Evolutionary conservation across 257 asterid genomes (phyloP), one percentile per base, ranked within the genome.

Genomic region (Jacaranda mimosifolia): DNA sequence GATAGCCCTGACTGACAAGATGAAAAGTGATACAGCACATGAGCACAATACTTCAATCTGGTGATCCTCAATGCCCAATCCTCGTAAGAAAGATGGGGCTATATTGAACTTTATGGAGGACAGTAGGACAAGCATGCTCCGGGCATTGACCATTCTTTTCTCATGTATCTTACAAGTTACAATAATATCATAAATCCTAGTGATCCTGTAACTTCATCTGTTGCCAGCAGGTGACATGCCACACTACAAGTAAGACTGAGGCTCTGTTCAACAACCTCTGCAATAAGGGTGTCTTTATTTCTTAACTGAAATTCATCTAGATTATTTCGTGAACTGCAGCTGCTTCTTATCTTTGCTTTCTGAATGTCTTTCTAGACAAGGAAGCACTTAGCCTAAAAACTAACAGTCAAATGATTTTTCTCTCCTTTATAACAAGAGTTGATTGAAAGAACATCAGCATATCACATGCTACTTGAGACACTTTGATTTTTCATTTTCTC

Each of bases 401-500:
- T 26, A 26, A 26, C 32, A 26, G 32, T 26, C 5, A 45, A 45
- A 62, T 62, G 19, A 63, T 63, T 62, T 62, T 14, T 62, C 4
- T 40, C 10, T 39, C 69, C 7, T 63, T 36, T 6, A 13, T 11
- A 60, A 26, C 18, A 26, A 26, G 10, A 36, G 18, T 38, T 66
- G n/a, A 32, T 35, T 17, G 67, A 49, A 68, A 68, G 71, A 21
- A 12, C 59, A 51, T 62, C 18, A 77, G 14, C 76, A 48, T 18
- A 7, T 77, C 14, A 49, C 81, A 70, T 39, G 51, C 77, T 13
- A 78, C n/a, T 51, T n/a, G 70, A 36, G 42, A 52, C 10, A 49
- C 35, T 51, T 68, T 7, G 10, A 35, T 53, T 59, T 59, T 18
- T 51, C 40, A 13, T 17, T 4, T 1, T 9, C 46, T 48, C 48